Conservation (phyloP, 306 rosid species). For the Inga laurina region DNA sequence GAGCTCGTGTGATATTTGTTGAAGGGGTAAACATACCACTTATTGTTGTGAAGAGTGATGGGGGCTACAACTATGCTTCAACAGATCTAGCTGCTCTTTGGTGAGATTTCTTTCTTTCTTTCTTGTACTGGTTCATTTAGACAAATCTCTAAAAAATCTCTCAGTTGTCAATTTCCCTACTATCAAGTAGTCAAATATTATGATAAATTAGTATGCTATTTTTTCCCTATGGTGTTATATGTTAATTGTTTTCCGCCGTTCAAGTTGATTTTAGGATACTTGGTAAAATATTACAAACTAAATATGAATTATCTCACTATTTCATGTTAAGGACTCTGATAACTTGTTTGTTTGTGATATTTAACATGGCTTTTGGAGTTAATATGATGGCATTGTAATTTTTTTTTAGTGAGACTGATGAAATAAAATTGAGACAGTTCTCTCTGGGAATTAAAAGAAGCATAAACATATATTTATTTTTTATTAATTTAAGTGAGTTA, state of each 20-base stretch:
- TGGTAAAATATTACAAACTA: not conserved
- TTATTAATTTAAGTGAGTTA: not conserved
- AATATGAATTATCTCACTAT: not conserved
- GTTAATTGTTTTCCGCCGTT: not conserved
- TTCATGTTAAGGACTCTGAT: not conserved
- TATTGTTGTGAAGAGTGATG: slow-evolving; percentile 96
- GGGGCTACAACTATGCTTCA: slow-evolving; percentile 91
- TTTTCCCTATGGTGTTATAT: not conserved
- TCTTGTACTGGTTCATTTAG: not conserved
- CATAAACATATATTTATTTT: not conserved
- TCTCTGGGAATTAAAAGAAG: not conserved
- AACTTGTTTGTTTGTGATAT: not conserved
- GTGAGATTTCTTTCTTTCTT: slow-evolving; percentile 42
- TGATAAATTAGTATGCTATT: slow-evolving; percentile 19
- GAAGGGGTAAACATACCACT: slow-evolving; percentile 80
- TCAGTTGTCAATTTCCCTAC: not conserved
- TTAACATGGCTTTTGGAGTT: not conserved
- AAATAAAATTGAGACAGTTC: not conserved
- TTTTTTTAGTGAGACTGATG: not conserved
- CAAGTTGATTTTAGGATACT: slow-evolving; percentile 18
- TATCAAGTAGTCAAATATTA: slow-evolving; percentile 11
- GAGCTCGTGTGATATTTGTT: slow-evolving; percentile 83
- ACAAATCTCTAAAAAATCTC: slow-evolving; percentile 1
- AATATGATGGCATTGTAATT: not conserved
- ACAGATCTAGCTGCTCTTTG: slow-evolving; percentile 92